Evolutionary conservation across 768 basidiomycete genomes (phyloP).

Genomic region (Psilocybe subaeruginosa): DNA sequence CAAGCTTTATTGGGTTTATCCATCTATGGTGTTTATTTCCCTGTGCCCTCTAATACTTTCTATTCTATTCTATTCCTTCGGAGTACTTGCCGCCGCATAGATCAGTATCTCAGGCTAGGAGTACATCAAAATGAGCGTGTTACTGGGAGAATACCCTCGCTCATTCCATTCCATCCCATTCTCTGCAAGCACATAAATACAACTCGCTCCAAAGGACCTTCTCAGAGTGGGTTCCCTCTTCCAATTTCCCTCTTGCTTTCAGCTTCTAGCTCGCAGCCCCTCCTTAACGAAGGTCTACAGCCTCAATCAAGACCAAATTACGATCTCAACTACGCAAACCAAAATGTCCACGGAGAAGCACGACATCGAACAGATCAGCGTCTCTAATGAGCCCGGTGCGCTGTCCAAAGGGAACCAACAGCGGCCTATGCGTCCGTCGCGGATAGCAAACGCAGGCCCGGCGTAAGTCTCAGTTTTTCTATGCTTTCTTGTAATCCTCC

Average conservation of each 20-base stretch:
- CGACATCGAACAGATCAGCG: conserved; percentile 12
- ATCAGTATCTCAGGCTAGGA: not conserved
- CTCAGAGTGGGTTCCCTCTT: not conserved
- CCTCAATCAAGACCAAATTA: not conserved
- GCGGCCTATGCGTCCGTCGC: not conserved
- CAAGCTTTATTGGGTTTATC: not conserved
- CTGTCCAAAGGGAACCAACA: conserved; percentile 2
- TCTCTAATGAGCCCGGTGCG: not conserved
- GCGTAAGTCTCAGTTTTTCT: conserved; percentile 25
- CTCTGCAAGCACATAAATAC: not conserved
- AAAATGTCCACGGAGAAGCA: conserved; percentile 13
- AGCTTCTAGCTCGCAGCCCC: not conserved
- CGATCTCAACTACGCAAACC: not conserved
- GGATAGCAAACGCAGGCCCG: conserved; percentile 35
- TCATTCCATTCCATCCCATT: not conserved
- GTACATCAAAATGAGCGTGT: not conserved
- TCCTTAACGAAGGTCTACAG: not conserved
- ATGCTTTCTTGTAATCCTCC: not conserved
- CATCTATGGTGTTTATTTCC: not conserved
- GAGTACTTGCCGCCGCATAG: not conserved
- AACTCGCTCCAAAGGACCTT: not conserved
- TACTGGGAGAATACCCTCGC: not conserved
- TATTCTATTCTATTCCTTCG: not conserved
- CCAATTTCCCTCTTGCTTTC: not conserved
- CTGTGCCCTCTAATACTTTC: not conserved